Evolutionary conservation across 768 basidiomycete genomes (phyloP).

Genomic region (Podaxis rugospora): DNA sequence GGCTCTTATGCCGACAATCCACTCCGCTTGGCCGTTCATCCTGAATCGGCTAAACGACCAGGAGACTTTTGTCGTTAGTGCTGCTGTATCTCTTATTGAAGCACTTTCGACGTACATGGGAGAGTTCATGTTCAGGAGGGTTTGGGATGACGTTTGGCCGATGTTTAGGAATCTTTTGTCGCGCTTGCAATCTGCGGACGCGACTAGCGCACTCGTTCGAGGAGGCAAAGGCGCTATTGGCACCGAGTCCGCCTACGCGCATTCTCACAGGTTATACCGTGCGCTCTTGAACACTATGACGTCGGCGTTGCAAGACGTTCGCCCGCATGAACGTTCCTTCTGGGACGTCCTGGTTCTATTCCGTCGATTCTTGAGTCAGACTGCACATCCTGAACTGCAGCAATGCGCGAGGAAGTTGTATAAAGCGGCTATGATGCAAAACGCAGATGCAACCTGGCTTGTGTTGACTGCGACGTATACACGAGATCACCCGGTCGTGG

Average conservation of each 20-base stretch:
- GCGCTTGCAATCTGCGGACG: slow-evolving; percentile 59
- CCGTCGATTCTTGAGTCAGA: slow-evolving; percentile 67
- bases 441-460: slow-evolving; percentile 85
- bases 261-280: slow-evolving; percentile 77
- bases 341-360: slow-evolving; percentile 83
- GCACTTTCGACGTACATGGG: slow-evolving; percentile 67
- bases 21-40: slow-evolving; percentile 93
- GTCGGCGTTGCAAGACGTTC: slow-evolving; percentile 60
- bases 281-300: slow-evolving; percentile 73
- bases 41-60: slow-evolving; percentile 73
- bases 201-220: slow-evolving; percentile 60
- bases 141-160: slow-evolving; percentile 96
- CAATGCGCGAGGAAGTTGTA: slow-evolving; percentile 62
- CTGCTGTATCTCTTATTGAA: slow-evolving; percentile 72
- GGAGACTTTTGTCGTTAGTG: slow-evolving; percentile 76
- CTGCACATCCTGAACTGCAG: slow-evolving; percentile 75
- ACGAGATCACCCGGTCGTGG: slow-evolving; percentile 33
- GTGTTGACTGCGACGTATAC: slow-evolving; percentile 54
- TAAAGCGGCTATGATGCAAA: slow-evolving; percentile 48
- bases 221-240: slow-evolving; percentile 48
- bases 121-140: slow-evolving; percentile 76
- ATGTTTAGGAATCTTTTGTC: slow-evolving; percentile 60
- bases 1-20: slow-evolving; percentile 78
- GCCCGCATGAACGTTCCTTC: slow-evolving; percentile 59
- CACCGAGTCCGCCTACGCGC: slow-evolving; percentile 70